Evolutionary conservation across 1,284 basidiomycete species (phyloP).

Genomic region (Fomitopsis pinicola): DNA sequence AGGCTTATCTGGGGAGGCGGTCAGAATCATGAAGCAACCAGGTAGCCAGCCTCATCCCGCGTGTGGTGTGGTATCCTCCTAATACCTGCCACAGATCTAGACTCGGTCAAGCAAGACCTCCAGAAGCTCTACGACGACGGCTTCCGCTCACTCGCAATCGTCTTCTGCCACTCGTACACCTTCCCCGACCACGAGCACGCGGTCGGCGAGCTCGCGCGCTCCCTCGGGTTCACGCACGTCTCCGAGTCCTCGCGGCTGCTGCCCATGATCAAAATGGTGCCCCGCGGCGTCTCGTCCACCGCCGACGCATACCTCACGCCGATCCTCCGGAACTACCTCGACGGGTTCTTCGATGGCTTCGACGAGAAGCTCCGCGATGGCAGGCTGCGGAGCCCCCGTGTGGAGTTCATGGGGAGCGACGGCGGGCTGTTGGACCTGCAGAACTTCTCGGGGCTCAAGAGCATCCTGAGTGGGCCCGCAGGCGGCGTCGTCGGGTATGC

Average conservation of each 20-base stretch:
- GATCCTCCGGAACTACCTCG: conserved; percentile 81
- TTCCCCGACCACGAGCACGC: conserved; percentile 78
- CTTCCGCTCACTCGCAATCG: conserved; percentile 82
- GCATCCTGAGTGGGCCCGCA: conserved; percentile 84
- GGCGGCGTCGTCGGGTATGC: conserved; percentile 89
- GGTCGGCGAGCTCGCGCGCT: conserved; percentile 71
- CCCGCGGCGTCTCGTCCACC: conserved; percentile 87
- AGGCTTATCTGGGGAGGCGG: conserved; percentile 90
- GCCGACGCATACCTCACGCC: conserved; percentile 98
- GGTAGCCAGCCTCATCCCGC: conserved; percentile 34
- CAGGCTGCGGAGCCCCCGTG: conserved; percentile 47
- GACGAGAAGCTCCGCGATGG: conserved; percentile 62
- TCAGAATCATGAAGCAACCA: conserved; percentile 78
- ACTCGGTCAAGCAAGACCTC: conserved; percentile 53
- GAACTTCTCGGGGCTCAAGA: conserved; percentile 86
- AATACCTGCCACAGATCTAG: conserved; percentile 38
- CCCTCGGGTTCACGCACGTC: conserved; percentile 83
- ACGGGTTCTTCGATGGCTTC: conserved; percentile 90
- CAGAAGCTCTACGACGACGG: conserved; percentile 69
- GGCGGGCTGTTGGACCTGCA: conserved; percentile 84
- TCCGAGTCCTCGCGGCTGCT: conserved; percentile 86
- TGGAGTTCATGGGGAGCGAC: conserved; percentile 86
- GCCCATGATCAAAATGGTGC: conserved; percentile 95
- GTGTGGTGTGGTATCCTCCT: background rate
- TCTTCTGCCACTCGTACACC: conserved; percentile 91